phyloP scores from a whole-genome alignment of 2,329 filamentous ascomycete species.

The Xylariaceae sp. region DNA sequence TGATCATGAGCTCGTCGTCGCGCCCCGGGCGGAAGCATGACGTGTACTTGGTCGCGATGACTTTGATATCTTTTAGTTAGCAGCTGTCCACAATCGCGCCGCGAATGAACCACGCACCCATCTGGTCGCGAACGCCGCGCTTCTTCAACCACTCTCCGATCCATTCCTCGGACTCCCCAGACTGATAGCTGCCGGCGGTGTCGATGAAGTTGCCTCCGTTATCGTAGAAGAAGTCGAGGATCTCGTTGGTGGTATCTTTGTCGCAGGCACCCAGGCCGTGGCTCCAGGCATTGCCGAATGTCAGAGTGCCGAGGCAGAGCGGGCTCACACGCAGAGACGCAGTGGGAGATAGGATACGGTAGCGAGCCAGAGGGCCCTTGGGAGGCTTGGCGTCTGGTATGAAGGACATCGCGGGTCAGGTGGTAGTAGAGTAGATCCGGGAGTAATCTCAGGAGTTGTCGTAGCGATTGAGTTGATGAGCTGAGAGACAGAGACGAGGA shows the following conservation, averaged over 20 bases:
- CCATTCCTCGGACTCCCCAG: constrained; percentile 59
- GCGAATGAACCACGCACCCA: constrained; percentile 41
- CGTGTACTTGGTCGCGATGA: constrained; percentile 67
- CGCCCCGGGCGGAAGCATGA: constrained; percentile 50
- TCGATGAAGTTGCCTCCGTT: constrained; percentile 70
- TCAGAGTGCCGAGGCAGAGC: constrained; percentile 58
- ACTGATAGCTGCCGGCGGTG: constrained; percentile 65
- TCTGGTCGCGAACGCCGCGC: constrained; percentile 60
- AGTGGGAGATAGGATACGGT: constrained; percentile 62
- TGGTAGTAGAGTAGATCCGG: too few species aligned
- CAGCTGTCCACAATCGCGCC: not conserved
- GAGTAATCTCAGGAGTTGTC: too few species aligned
- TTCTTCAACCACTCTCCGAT: constrained; percentile 68
- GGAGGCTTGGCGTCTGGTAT: constrained; percentile 41
- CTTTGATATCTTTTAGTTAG: constrained; percentile 35
- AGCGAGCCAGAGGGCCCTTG: constrained; percentile 58
- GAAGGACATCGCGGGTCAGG: constrained; percentile 25
- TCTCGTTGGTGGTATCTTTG: constrained; percentile 56
- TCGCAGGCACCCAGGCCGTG: constrained; percentile 60
- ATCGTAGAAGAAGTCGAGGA: constrained; percentile 63
- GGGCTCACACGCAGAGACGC: constrained; percentile 65
- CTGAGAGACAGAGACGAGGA: too few species aligned
- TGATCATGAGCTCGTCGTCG: constrained; percentile 44
- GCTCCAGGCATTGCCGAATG: constrained; percentile 53
- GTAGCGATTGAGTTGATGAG: too few species aligned